Conservation (phyloP, 768 basidiomycete species). For the Chalciporus piperatus region DNA sequence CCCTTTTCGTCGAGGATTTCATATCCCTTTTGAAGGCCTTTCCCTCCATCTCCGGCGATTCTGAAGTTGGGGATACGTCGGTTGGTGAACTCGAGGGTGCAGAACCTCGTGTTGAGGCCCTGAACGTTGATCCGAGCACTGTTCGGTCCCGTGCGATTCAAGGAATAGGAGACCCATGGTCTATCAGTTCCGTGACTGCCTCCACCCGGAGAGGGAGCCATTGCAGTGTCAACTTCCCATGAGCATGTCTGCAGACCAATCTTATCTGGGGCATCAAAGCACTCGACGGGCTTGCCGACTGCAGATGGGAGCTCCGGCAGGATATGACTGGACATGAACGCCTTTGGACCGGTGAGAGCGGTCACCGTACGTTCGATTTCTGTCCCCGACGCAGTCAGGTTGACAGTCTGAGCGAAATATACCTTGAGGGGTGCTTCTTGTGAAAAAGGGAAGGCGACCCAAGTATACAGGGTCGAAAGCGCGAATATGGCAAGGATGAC, state of each 20-base stretch:
- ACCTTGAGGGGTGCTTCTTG: conserved; percentile 60
- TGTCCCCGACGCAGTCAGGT: conserved; percentile 35
- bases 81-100: conserved; percentile 56
- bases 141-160: conserved; percentile 39
- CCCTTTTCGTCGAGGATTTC: conserved; percentile 33
- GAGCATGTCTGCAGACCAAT: conserved; percentile 44
- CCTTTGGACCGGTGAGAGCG: conserved; percentile 41
- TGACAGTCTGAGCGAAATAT: conserved; percentile 64
- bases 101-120: conserved; percentile 62
- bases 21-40: conserved; percentile 42
- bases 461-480: conserved; percentile 41
- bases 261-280: conserved; percentile 24
- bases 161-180: conserved; percentile 44
- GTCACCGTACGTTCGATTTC: conserved; percentile 37
- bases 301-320: conserved; percentile 54
- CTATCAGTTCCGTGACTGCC: neutral
- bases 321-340: conserved; percentile 43
- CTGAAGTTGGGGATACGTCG: conserved; percentile 40
- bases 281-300: conserved; percentile 33
- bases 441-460: conserved; percentile 61
- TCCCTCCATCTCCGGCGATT: conserved; percentile 36
- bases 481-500: conserved; percentile 41
- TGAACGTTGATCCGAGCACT: conserved; percentile 48
- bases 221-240: conserved; percentile 41
- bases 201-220: conserved; percentile 40